Evolutionary conservation across 1,284 basidiomycete genomes (phyloP).

Genomic region (Trametes pubescens): DNA sequence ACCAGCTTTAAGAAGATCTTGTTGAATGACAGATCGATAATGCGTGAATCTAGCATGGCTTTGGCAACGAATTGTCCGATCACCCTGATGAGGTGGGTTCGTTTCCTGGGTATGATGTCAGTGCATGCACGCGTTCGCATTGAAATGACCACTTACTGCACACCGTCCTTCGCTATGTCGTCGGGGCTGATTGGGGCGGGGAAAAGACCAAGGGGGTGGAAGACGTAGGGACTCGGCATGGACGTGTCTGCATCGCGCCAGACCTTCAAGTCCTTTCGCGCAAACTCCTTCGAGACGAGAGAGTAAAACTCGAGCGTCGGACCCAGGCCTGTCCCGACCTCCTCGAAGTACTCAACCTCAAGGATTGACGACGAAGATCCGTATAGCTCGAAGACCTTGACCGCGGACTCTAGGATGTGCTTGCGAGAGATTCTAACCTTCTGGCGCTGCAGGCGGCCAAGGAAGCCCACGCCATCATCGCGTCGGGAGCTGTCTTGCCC

Average conservation of each 20-base stretch:
- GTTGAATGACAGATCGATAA: conserved; percentile 96
- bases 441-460: conserved; percentile 92
- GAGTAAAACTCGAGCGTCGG: conserved; percentile 99
- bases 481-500: conserved; percentile 78
- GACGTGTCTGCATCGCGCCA: conserved; percentile 89
- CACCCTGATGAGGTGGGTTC: conserved; percentile 85
- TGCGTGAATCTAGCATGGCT: conserved; percentile 95
- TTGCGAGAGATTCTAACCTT: conserved; percentile 97
- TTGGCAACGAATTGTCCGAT: conserved; percentile 99
- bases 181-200: conserved; percentile 81
- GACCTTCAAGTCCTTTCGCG: conserved; percentile 84
- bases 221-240: conserved; percentile 72
- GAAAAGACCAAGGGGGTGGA: conserved; percentile 87
- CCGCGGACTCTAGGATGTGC: conserved; percentile 95
- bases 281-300: conserved; percentile 93
- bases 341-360: conserved; percentile 99
- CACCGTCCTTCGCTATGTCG: conserved; percentile 72
- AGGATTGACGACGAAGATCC: conserved; percentile 92
- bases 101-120: conserved; percentile 57
- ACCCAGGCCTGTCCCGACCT: conserved; percentile 97
- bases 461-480: conserved; percentile 91
- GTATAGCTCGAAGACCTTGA: conserved; percentile 98
- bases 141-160: conserved; percentile 61
- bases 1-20: conserved; percentile 91
- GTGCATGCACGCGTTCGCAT: conserved; percentile 5